phyloP scores from a whole-genome alignment of 441 rosid species.

The Euphorbia schlechtendalii region DNA sequence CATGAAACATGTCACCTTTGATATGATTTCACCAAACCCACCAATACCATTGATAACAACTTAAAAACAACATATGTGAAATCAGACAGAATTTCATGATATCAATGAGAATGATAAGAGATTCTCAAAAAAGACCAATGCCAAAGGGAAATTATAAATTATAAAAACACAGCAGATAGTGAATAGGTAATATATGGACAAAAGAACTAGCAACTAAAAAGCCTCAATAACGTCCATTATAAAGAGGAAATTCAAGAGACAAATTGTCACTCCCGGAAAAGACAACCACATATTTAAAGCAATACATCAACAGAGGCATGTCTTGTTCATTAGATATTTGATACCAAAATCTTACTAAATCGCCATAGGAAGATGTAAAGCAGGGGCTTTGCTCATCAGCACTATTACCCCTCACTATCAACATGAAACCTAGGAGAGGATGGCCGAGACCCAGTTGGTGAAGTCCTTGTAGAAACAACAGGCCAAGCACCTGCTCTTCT shows the following conservation, averaged over 20 bases:
- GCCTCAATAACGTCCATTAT: neutral
- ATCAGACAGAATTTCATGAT: neutral
- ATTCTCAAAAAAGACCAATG: neutral
- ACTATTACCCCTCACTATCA: constrained; percentile 87
- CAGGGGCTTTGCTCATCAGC: constrained; percentile 88
- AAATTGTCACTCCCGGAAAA: neutral
- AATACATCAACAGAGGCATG: neutral
- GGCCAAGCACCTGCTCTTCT: constrained; percentile 75
- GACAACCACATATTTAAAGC: neutral
- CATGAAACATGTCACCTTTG: constrained; percentile 12
- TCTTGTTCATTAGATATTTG: no score
- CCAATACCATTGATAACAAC: constrained; percentile 3
- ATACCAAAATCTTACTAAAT: constrained; percentile 59
- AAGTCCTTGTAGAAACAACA: constrained; percentile 65
- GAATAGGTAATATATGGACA: neutral
- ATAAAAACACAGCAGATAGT: neutral
- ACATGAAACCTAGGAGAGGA: constrained; percentile 90
- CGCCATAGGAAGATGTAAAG: constrained; percentile 65
- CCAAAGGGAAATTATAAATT: neutral
- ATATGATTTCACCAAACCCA: neutral
- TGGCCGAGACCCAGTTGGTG: constrained; percentile 80
- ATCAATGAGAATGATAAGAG: neutral
- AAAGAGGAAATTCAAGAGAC: neutral
- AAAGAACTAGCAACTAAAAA: neutral
- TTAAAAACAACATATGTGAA: neutral